Conservation (phyloP, 2,329 filamentous ascomycete genomes). For the Phoma sp. region DNA sequence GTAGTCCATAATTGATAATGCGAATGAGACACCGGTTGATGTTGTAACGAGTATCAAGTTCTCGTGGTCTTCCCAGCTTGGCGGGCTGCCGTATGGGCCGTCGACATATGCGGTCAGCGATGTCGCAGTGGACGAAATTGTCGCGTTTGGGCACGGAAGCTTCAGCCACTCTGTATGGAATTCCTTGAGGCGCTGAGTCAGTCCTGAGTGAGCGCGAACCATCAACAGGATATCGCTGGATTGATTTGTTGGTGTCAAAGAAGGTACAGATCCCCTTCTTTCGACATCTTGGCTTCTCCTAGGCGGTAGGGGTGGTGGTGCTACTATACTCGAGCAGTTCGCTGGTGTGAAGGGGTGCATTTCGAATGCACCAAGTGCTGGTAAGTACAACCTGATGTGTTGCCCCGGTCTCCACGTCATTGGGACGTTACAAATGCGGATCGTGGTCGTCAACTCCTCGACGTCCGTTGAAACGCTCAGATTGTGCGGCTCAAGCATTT, state of each 20-base stretch:
- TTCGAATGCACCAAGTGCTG: conserved; percentile 33
- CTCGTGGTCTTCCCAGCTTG: conserved; percentile 34
- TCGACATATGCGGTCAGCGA: conserved; percentile 36
- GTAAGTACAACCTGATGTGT: conserved; percentile 38
- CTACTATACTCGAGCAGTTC: conserved; percentile 27
- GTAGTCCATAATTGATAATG: conserved; percentile 34
- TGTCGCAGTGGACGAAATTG: conserved; percentile 12
- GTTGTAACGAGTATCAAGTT: conserved; percentile 31
- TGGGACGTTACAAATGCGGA: conserved; percentile 33
- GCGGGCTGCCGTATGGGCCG: conserved; percentile 35
- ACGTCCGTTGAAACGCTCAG: conserved; percentile 10
- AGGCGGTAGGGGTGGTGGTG: conserved; percentile 18
- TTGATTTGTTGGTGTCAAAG: not conserved
- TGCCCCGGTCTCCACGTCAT: conserved; percentile 40
- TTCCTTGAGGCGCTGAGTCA: conserved; percentile 31
- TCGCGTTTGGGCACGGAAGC: conserved; percentile 38
- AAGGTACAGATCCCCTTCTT: not conserved
- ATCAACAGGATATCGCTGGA: conserved; percentile 35
- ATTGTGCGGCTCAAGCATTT: conserved; percentile 26
- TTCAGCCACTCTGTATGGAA: conserved; percentile 35
- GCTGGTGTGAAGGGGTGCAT: conserved; percentile 42
- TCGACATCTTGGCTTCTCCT: conserved; percentile 27
- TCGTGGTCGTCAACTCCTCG: conserved; percentile 25
- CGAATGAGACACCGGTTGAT: conserved; percentile 38
- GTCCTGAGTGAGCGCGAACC: conserved; percentile 28